Evolutionary conservation across 2,329 filamentous ascomycete species (phyloP).

Genomic region (Pseudogymnoascus sp.): DNA sequence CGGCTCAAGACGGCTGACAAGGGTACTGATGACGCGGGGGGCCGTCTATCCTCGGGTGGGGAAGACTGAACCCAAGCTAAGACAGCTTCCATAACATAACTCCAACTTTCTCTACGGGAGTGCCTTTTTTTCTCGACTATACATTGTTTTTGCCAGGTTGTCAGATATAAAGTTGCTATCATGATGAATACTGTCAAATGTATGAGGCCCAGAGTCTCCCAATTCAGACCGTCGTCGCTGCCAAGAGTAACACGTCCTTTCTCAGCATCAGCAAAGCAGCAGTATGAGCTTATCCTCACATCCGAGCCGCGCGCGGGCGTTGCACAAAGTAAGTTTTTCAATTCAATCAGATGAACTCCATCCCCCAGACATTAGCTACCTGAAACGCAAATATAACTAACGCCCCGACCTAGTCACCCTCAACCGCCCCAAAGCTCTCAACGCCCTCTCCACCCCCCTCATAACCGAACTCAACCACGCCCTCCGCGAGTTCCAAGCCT

Average conservation of each 20-base stretch:
- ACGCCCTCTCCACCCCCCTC: slow-evolving; percentile 85
- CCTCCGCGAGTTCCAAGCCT: slow-evolving; percentile 62
- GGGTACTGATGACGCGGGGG: neutral
- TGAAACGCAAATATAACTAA: slow-evolving; percentile 5
- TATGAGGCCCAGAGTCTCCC: slow-evolving; percentile 28
- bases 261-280: slow-evolving; percentile 29
- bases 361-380: neutral
- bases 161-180: slow-evolving; percentile 11
- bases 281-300: slow-evolving; percentile 77
- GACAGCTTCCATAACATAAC: neutral
- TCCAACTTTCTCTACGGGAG: slow-evolving; percentile 5
- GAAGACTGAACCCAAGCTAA: slow-evolving; percentile 10
- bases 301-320: slow-evolving; percentile 84
- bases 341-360: neutral
- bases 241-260: slow-evolving; percentile 23
- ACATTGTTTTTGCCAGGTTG: slow-evolving; percentile 7
- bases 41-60: slow-evolving; percentile 6
- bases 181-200: slow-evolving; percentile 27
- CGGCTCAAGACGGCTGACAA: slow-evolving; percentile 9
- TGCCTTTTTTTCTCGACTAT: neutral
- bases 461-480: slow-evolving; percentile 85
- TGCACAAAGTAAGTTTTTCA: slow-evolving; percentile 61
- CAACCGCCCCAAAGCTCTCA: slow-evolving; percentile 90
- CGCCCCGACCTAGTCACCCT: slow-evolving; percentile 62
- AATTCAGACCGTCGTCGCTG: slow-evolving; percentile 22